Evolutionary conservation across 352 stramenopile species (phyloP).

Genomic region (Globisporangium ultimum): DNA sequence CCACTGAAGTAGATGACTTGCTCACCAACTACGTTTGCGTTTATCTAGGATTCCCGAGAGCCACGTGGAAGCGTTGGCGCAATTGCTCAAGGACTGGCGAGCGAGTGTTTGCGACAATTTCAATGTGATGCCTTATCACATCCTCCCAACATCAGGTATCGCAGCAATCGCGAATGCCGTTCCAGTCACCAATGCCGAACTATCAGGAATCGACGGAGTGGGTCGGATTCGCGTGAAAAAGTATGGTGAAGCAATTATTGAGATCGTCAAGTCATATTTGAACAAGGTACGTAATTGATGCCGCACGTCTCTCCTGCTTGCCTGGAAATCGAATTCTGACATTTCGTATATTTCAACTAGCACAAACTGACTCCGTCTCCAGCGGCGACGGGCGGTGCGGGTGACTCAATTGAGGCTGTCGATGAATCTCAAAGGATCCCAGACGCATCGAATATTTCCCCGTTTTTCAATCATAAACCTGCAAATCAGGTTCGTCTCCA

Average conservation of each 20-base stretch:
- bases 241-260: conserved; percentile 79
- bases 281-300: conserved; percentile 41
- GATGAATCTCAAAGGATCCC: conserved; percentile 29
- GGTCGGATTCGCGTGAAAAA: conserved; percentile 84
- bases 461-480: conserved; percentile 45
- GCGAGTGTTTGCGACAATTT: conserved; percentile 83
- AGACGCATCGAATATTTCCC: conserved; percentile 27
- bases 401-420: conserved; percentile 23
- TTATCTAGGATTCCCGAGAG: conserved; percentile 52
- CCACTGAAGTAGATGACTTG: too few species aligned
- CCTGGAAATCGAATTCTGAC: too few species aligned
- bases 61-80: conserved; percentile 69
- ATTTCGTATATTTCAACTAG: conserved; percentile 15
- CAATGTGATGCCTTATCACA: conserved; percentile 88
- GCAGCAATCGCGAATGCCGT: conserved; percentile 77
- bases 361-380: conserved; percentile 60
- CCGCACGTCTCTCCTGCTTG: too few species aligned
- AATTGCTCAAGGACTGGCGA: conserved; percentile 85
- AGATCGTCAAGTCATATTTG: conserved; percentile 78
- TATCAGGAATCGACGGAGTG: conserved; percentile 80
- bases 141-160: conserved; percentile 77
- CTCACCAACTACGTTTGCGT: not conserved
- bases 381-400: conserved; percentile 10
- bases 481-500: conserved; percentile 3
- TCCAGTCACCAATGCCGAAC: conserved; percentile 66